Conservation (phyloP, 2,329 filamentous ascomycete genomes). For the Penicillium hesseltinei region DNA sequence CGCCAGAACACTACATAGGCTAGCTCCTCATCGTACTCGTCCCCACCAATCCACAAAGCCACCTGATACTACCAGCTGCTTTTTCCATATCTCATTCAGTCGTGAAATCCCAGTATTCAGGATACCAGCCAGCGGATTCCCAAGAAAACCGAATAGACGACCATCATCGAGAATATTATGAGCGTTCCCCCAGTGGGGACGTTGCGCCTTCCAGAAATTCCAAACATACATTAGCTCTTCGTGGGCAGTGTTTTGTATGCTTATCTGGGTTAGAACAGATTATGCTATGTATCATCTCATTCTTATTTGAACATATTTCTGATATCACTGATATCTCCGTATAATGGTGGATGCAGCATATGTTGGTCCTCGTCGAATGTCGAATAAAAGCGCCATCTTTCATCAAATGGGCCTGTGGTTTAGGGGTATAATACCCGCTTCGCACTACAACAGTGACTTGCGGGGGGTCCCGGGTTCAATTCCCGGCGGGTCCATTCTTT, state of each 20-base stretch:
- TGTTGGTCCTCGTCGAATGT: accelerated
- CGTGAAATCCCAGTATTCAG: conserved; percentile 20
- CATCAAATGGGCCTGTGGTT: conserved; percentile 13
- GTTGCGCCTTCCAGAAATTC: background rate
- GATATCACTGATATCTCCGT: background rate
- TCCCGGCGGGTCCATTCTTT: conserved; percentile 14
- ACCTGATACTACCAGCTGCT: conserved; percentile 28
- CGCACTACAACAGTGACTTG: conserved; percentile 7
- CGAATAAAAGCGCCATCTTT: background rate
- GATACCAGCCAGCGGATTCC: conserved; percentile 11
- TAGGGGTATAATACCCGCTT: conserved; percentile 16
- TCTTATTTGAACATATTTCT: background rate
- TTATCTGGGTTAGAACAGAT: background rate
- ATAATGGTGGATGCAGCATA: background rate
- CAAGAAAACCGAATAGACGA: conserved; percentile 12
- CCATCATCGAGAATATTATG: conserved; percentile 23
- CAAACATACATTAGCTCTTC: no score
- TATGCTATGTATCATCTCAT: no score
- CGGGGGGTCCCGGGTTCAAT: conserved; percentile 20
- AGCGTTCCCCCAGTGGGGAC: conserved; percentile 1
- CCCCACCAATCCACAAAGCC: conserved; percentile 22
- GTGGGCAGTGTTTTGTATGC: background rate
- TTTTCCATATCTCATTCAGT: conserved; percentile 23
- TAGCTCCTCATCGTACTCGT: conserved; percentile 24
- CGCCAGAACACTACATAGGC: conserved; percentile 20